These are phyloP conservation scores for Sisymbrium altissimum DNA, from an alignment of 345 rosid genomes.

Conservation along the genomic window DNA sequence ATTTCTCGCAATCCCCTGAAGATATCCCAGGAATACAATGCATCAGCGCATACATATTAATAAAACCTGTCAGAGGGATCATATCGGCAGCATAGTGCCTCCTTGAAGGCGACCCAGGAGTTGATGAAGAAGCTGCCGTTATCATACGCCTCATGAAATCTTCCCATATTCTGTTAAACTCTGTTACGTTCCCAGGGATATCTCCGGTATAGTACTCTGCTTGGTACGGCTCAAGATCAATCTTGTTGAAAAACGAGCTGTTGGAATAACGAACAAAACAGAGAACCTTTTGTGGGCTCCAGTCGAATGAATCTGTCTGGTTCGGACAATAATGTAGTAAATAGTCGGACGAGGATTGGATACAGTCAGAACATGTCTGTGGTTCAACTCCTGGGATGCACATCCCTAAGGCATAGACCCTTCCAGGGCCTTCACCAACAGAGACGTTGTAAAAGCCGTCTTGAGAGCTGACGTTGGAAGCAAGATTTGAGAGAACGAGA, in stretches of 20 bases:
- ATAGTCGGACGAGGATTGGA: background rate
- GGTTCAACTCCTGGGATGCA: constrained; percentile 2
- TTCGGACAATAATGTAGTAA: constrained; percentile 21
- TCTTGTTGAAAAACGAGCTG: background rate
- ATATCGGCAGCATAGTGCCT: background rate
- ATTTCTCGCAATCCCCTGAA: background rate
- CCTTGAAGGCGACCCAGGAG: background rate
- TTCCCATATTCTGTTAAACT: background rate
- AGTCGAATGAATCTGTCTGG: background rate
- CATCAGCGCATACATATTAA: constrained; percentile 5
- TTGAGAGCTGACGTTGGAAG: too few relatives aligned
- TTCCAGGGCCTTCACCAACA: too few relatives aligned
- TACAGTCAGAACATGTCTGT: background rate
- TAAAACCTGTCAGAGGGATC: background rate
- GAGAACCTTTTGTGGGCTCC: background rate
- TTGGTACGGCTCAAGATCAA: background rate
- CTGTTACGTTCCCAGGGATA: background rate
- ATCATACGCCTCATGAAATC: background rate
- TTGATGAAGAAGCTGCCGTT: background rate
- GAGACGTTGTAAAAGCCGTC: too few relatives aligned
- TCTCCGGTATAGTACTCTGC: background rate
- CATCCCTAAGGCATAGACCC: background rate
- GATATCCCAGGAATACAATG: constrained; percentile 12
- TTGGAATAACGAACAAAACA: constrained; percentile 43
- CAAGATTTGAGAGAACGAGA: too few relatives aligned